Base-by-base conservation (phyloP, 2,329 filamentous ascomycete species). In the Rutstroemia sp. region DNA sequence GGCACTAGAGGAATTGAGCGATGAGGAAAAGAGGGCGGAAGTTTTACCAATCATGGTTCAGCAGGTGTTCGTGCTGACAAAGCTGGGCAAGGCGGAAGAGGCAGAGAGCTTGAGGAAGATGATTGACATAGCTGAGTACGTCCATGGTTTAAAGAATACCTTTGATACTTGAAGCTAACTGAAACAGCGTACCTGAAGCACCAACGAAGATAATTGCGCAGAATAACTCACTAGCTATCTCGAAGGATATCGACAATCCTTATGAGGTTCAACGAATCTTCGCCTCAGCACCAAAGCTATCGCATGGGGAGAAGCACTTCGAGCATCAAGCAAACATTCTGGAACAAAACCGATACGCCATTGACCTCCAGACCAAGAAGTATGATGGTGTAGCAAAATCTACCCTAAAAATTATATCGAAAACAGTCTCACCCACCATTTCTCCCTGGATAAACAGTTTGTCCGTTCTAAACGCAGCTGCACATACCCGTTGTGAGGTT, bases 31-130 rank as follows among this genome's bases (percentile, higher is more conserved):
- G 74, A 78, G 81, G 68, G 78, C 80, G 0, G 89, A 95, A 71
- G 73, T 91, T 61, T 74, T 88, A 30, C 87, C 89, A 9, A 91
- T 95, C 57, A 76, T 85, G 34, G 80, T 89, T 23, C 90, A 94
- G 71, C 85, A 90, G 66, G 79, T 87, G 25, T 92, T 87, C 64
- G 85, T 90, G 1, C 77, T 88, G 57, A 79, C 80, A 2, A 82
- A 80, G 61, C 70, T 88, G 59, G 88, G 87, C 18, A 85, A 85
- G 64, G 66, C 75, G 16, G 78, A 82, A 25, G 85, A 91, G 63
- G 88, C 88, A 0, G 75, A 79, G 49, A 75, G 79, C 45, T 67
- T 91, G 37, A 82, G 83, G 50, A 79, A 77, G 52, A 79, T 77
- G n/a, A 74, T 91, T 30, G 78, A 78, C n/a, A 72, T 79, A 56